Percentiles rank a stretch among this genome's conserved stretches.
Evolutionary conservation across 371 early-diverging fungal genomes (phyloP).

Genomic region (Mucor piriformis): DNA sequence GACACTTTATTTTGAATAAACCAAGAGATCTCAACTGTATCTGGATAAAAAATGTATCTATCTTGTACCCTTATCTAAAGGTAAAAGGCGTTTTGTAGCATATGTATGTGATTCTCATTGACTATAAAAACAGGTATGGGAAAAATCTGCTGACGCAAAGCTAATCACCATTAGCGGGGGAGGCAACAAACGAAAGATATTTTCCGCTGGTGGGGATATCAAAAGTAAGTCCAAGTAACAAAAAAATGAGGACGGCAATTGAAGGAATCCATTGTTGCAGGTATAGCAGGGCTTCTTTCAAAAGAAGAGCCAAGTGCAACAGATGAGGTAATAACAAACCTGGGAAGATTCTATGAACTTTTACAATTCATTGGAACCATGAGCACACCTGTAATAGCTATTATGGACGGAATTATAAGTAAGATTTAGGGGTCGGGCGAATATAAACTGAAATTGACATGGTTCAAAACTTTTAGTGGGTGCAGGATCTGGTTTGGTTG

Average conservation of each 20-base stretch:
- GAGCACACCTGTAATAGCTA: slow-evolving; percentile 82
- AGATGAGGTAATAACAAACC: neutral
- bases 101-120: neutral
- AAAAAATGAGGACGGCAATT: too few relatives aligned
- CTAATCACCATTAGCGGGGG: neutral
- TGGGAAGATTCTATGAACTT: neutral
- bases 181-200: neutral
- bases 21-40: slow-evolving; percentile 2
- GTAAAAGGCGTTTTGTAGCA: neutral
- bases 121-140: neutral
- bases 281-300: neutral
- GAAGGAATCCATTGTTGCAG: too few relatives aligned
- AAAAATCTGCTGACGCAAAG: neutral
- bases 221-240: neutral
- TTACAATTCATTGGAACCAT: slow-evolving; percentile 45
- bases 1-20: neutral
- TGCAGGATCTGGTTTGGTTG: slow-evolving; percentile 94
- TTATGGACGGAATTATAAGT: slow-evolving; percentile 95
- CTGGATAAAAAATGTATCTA: neutral
- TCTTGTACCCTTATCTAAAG: neutral
- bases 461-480: slow-evolving; percentile 70
- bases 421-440: too few relatives aligned
- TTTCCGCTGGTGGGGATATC: neutral
- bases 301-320: neutral
- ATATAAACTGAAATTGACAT: too few relatives aligned